These are phyloP conservation scores for Pichia sp. DNA, from an alignment of 1,139 yeast genomes.

Conservation along the genomic window DNA sequence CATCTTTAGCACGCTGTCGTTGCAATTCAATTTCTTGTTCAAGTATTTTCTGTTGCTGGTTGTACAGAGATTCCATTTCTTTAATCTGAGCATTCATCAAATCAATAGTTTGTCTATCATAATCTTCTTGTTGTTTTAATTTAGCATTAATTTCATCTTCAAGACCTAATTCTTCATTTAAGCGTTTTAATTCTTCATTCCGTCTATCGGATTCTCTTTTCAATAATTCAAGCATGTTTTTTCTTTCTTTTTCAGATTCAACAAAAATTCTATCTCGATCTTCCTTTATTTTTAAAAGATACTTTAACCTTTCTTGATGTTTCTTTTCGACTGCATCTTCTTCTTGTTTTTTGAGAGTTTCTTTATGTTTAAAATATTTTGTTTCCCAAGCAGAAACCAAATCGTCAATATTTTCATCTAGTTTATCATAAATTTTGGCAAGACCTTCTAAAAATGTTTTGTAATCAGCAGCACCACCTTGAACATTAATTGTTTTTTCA, in stretches of 20 bases:
- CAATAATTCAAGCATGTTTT: neutral
- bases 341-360: neutral
- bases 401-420: slow-evolving; percentile 1
- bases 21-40: slow-evolving; percentile 5
- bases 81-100: slow-evolving; percentile 2
- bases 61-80: slow-evolving; percentile 1
- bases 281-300: neutral
- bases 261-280: slow-evolving; percentile 5
- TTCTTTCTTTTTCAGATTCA: slow-evolving; percentile 5
- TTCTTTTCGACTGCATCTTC: slow-evolving; percentile 4
- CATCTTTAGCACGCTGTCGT: neutral
- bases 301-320: neutral
- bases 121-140: neutral
- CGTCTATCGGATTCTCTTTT: slow-evolving; percentile 3
- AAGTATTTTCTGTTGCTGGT: slow-evolving; percentile 1
- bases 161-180: slow-evolving; percentile 1
- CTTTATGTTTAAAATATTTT: neutral
- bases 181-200: neutral
- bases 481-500: neutral
- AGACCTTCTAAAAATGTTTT: slow-evolving; percentile 3
- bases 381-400: slow-evolving; percentile 6
- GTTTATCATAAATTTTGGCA: slow-evolving; percentile 1
- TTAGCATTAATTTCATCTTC: slow-evolving; percentile 6
- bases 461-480: slow-evolving; percentile 4
- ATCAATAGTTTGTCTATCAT: neutral